Evolutionary conservation across 192 early-diverging fungal species (phyloP).

Genomic region (Coemansia sp.): DNA sequence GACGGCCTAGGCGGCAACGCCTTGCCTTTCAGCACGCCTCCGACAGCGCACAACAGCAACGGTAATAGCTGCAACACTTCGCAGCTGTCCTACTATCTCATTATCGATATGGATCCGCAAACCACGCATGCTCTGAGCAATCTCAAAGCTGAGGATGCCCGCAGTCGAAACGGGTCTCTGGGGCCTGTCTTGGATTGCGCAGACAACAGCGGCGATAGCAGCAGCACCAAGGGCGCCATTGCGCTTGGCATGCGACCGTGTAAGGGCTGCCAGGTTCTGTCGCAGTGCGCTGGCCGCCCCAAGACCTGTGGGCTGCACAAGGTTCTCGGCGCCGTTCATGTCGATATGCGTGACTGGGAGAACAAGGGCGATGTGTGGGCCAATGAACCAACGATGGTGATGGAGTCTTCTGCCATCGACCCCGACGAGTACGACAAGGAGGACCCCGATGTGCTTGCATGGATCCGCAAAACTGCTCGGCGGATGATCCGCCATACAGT

Average conservation of each 20-base stretch:
- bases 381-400: slow-evolving; percentile 45
- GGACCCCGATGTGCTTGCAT: slow-evolving; percentile 42
- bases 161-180: slow-evolving; percentile 46
- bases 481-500: slow-evolving; percentile 33
- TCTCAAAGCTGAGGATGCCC: slow-evolving; percentile 22
- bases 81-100: slow-evolving; percentile 46
- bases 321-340: slow-evolving; percentile 25
- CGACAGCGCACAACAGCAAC: neutral
- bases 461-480: slow-evolving; percentile 38
- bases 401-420: slow-evolving; percentile 42
- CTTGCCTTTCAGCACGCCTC: neutral
- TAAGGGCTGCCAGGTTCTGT: slow-evolving; percentile 16
- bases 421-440: slow-evolving; percentile 52
- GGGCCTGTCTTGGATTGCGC: slow-evolving; percentile 16
- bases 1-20: slow-evolving; percentile 15
- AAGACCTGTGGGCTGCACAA: slow-evolving; percentile 37
- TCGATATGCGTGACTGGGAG: slow-evolving; percentile 56
- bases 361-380: slow-evolving; percentile 52
- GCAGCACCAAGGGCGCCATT: neutral
- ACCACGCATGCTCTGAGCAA: slow-evolving; percentile 34
- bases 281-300: slow-evolving; percentile 7
- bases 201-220: neutral
- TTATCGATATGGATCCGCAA: slow-evolving; percentile 53
- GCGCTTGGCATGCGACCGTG: slow-evolving; percentile 25
- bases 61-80: slow-evolving; percentile 5